Evolutionary conservation across 208 protist genomes (phyloP).

Genomic region (Phytomonas francai): DNA sequence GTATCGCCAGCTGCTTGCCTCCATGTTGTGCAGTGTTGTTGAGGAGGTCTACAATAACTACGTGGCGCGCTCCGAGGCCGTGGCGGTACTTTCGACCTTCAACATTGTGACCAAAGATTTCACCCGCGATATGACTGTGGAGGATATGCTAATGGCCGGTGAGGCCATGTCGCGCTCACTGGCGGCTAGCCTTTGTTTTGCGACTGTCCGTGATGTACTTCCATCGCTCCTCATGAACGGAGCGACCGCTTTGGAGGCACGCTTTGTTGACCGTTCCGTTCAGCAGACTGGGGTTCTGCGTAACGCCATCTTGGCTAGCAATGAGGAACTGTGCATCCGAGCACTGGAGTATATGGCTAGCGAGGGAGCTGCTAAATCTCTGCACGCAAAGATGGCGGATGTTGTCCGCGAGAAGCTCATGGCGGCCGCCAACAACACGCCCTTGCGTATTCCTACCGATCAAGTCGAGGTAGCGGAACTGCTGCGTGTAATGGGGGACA

Average conservation of each 20-base stretch:
- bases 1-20: constrained; percentile 34
- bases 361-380: constrained; percentile 86
- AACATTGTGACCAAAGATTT: constrained; percentile 96
- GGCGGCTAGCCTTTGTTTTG: constrained; percentile 69
- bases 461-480: constrained; percentile 42
- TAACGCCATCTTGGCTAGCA: constrained; percentile 30
- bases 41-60: constrained; percentile 80
- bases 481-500: constrained; percentile 78
- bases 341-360: constrained; percentile 81
- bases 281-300: constrained; percentile 2
- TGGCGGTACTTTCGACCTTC: constrained; percentile 87
- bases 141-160: constrained; percentile 44
- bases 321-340: constrained; percentile 70
- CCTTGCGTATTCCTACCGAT: constrained; percentile 41
- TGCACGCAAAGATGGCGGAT: constrained; percentile 28
- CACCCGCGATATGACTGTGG: constrained; percentile 85
- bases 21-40: constrained; percentile 80
- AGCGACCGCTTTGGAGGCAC: constrained; percentile 14
- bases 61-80: constrained; percentile 93
- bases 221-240: constrained; percentile 36
- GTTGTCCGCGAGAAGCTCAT: constrained; percentile 81
- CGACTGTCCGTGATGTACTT: constrained; percentile 92
- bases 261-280: constrained; percentile 5
- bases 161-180: constrained; percentile 79
- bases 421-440: constrained; percentile 11